Evolutionary conservation across 2,329 filamentous ascomycete species (phyloP).

Genomic region (Hypoxylon sp.): DNA sequence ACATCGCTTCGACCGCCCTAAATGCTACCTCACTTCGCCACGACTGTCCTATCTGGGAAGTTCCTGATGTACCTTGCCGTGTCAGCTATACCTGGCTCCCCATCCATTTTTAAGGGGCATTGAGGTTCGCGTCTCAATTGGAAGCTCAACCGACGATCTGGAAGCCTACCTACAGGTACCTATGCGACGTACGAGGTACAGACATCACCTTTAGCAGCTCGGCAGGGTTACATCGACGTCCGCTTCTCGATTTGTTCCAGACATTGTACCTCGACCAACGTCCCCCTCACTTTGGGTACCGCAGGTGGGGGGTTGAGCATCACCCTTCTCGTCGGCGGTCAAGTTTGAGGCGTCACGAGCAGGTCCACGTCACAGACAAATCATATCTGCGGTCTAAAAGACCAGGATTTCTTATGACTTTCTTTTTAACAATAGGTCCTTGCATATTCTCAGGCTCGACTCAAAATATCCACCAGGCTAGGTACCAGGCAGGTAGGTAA

Average conservation of each 20-base stretch:
- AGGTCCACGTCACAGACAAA: neutral
- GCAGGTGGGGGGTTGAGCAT: neutral
- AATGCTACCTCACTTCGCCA: conserved; percentile 13
- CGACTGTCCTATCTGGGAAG: conserved; percentile 20
- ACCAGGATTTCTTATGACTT: neutral
- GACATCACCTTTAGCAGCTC: neutral
- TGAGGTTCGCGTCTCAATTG: conserved; percentile 12
- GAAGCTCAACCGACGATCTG: conserved; percentile 14
- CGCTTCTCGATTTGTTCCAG: neutral
- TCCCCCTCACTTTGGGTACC: neutral
- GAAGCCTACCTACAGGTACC: no score
- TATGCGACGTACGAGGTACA: conserved; percentile 1
- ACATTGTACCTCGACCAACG: neutral
- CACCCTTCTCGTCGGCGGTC: neutral
- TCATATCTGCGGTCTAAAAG: no score
- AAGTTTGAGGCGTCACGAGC: neutral
- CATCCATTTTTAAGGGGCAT: conserved; percentile 2
- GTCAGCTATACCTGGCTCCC: conserved; percentile 13
- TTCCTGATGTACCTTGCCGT: conserved; percentile 13
- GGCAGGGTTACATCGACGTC: neutral
- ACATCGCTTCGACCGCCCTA: conserved; percentile 1
- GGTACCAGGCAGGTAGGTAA: no score
- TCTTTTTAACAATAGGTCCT: neutral
- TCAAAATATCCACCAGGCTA: neutral
- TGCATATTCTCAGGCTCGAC: neutral